phyloP scores from a whole-genome alignment of 306 rosid genomes.

The Fragaria vesca region DNA sequence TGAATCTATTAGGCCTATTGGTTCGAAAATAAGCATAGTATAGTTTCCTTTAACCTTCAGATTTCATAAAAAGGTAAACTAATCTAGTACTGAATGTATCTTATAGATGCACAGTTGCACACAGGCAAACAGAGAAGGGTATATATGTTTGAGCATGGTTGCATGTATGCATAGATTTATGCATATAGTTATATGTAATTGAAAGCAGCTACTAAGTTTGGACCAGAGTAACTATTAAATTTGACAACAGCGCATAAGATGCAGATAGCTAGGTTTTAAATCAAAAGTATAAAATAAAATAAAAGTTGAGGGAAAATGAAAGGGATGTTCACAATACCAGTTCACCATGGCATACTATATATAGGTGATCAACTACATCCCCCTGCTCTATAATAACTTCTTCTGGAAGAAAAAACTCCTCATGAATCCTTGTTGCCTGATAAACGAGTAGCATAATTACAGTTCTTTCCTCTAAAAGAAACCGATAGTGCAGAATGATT shows the following conservation, averaged over 20 bases:
- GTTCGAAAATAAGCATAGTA: not conserved
- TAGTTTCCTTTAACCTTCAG: not conserved
- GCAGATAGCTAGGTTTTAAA: not conserved
- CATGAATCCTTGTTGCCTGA: constrained; percentile 53
- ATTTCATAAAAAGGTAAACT: not conserved
- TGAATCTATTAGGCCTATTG: constrained; percentile 11
- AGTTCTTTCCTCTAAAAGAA: constrained; percentile 15
- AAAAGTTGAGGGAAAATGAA: not conserved
- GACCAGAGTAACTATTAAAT: not conserved
- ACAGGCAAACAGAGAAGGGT: not conserved
- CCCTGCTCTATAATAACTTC: constrained; percentile 61
- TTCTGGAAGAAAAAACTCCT: constrained; percentile 65
- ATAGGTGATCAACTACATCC: constrained; percentile 49
- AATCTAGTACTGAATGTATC: not conserved
- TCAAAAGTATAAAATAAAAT: not conserved
- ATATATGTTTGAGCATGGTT: not conserved
- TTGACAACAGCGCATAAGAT: not conserved
- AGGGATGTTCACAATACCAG: constrained; percentile 41
- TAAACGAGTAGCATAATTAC: constrained; percentile 19
- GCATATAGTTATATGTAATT: not conserved
- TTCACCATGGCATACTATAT: constrained; percentile 55
- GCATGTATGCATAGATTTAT: not conserved
- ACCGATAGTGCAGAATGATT: not conserved
- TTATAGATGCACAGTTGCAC: not conserved
- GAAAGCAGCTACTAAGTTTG: not conserved